These are phyloP conservation scores for Alternaria hordeiaustralica DNA, from an alignment of 2,329 filamentous ascomycete genomes.

Conservation along the genomic window DNA sequence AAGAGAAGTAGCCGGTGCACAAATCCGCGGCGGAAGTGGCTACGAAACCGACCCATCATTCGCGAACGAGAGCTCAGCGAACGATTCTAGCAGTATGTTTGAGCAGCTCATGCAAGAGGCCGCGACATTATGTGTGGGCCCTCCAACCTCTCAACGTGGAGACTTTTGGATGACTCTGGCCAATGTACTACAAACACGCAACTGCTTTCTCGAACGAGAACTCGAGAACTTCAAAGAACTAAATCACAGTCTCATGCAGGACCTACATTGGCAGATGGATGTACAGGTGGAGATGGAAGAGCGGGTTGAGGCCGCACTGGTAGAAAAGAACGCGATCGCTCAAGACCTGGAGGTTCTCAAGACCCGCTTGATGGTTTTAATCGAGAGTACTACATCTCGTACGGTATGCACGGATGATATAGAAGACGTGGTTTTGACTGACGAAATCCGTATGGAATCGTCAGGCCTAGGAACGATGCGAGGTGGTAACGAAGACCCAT, in stretches of 20 bases:
- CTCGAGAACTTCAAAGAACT: slow-evolving; percentile 6
- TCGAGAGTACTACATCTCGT: background rate
- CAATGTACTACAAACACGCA: slow-evolving; percentile 2
- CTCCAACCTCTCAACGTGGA: background rate
- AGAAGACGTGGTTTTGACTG: background rate
- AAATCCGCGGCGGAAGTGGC: background rate
- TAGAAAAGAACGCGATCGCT: slow-evolving; percentile 2
- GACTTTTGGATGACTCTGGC: slow-evolving; percentile 6
- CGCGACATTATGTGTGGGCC: background rate
- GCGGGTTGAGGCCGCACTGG: background rate
- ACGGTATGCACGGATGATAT: background rate
- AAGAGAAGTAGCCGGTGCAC: background rate
- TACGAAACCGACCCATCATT: background rate
- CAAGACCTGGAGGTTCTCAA: background rate
- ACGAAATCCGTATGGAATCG: too few species aligned
- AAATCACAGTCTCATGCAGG: slow-evolving; percentile 2
- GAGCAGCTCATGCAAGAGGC: slow-evolving; percentile 1
- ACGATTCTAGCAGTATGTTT: background rate
- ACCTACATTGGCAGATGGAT: slow-evolving; percentile 12
- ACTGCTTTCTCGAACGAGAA: slow-evolving; percentile 11
- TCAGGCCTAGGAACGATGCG: background rate
- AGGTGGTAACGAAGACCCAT: background rate
- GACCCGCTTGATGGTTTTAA: background rate
- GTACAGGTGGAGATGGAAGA: slow-evolving; percentile 7
- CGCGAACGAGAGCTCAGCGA: background rate